These are phyloP conservation scores for Kluyveromyces marxianus DNA, from an alignment of 1,139 yeast genomes.

Conservation along the genomic window DNA sequence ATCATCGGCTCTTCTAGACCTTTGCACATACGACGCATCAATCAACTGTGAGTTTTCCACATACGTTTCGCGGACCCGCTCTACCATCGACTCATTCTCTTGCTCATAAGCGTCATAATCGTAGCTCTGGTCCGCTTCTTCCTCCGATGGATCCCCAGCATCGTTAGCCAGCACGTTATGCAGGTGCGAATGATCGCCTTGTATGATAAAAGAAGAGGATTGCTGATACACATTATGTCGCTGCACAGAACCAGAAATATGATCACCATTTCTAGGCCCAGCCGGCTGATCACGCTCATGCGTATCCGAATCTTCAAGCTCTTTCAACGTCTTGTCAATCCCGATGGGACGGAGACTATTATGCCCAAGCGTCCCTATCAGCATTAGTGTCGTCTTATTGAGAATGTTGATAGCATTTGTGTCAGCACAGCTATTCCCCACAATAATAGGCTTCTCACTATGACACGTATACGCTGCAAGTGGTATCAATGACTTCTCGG, in stretches of 20 bases:
- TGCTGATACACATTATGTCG: background rate
- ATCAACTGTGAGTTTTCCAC: slow-evolving; percentile 5
- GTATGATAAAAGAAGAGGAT: background rate
- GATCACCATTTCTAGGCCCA: slow-evolving; percentile 11
- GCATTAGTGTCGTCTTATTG: slow-evolving; percentile 4
- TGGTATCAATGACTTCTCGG: slow-evolving; percentile 1
- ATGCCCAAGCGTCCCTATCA: slow-evolving; percentile 20
- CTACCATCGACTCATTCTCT: background rate
- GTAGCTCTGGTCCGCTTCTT: slow-evolving; percentile 6
- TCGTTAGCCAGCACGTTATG: background rate
- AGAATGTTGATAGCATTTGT: background rate
- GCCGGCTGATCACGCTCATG: slow-evolving; percentile 16
- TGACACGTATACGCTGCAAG: slow-evolving; percentile 10
- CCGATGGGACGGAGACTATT: slow-evolving; percentile 24
- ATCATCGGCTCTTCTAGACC: background rate
- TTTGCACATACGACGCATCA: background rate
- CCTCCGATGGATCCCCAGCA: slow-evolving; percentile 5
- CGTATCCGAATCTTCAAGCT: slow-evolving; percentile 10
- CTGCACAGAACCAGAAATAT: slow-evolving; percentile 10
- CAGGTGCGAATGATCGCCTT: background rate
- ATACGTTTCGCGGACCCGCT: slow-evolving; percentile 2
- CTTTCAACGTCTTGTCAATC: slow-evolving; percentile 17
- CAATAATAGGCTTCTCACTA: slow-evolving; percentile 7
- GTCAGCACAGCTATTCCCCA: background rate
- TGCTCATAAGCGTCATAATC: slow-evolving; percentile 7